Percentiles rank a stretch among this genome's conserved stretches.
phyloP scores from a whole-genome alignment of 805 yeast species.

The Teunomyces pallodes region DNA sequence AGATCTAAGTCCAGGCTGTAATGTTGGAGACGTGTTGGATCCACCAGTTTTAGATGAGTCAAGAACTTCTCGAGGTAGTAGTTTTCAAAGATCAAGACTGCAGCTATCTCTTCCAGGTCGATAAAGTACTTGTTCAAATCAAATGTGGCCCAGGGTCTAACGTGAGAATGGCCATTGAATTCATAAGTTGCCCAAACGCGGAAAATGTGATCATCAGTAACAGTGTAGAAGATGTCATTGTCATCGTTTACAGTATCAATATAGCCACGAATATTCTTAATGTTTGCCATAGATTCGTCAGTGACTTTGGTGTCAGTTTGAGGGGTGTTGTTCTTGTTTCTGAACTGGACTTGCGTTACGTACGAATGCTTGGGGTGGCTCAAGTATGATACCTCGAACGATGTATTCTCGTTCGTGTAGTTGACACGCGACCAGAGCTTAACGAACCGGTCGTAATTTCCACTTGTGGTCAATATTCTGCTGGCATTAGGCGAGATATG shows the following conservation, averaged over 20 bases:
- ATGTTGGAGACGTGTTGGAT: conserved; percentile 4
- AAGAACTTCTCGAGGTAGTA: conserved; percentile 27
- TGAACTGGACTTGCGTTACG: conserved; percentile 48
- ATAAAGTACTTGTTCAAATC: conserved; percentile 19
- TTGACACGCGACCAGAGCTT: conserved; percentile 78
- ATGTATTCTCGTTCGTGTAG: conserved; percentile 53
- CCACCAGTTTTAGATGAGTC: neutral
- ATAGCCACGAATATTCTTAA: conserved; percentile 32
- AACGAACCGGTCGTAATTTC: conserved; percentile 61
- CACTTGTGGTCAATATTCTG: conserved; percentile 58
- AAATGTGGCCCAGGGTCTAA: conserved; percentile 55
- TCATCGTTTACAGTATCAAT: conserved; percentile 31
- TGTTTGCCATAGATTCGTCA: conserved; percentile 32
- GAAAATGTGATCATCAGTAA: conserved; percentile 56
- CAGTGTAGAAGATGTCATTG: conserved; percentile 53
- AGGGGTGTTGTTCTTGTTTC: conserved; percentile 5
- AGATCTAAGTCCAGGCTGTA: conserved; percentile 15
- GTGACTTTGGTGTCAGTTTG: neutral
- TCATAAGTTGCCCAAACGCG: conserved; percentile 71
- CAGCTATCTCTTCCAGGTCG: conserved; percentile 6
- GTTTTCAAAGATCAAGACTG: conserved; percentile 37
- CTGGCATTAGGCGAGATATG: conserved; percentile 66
- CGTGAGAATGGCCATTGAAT: conserved; percentile 52
- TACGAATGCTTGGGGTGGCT: conserved; percentile 52
- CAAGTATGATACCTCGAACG: conserved; percentile 68